Evolutionary conservation across 345 rosid genomes (phyloP).

Genomic region (Xanthoceras sorbifolium): DNA sequence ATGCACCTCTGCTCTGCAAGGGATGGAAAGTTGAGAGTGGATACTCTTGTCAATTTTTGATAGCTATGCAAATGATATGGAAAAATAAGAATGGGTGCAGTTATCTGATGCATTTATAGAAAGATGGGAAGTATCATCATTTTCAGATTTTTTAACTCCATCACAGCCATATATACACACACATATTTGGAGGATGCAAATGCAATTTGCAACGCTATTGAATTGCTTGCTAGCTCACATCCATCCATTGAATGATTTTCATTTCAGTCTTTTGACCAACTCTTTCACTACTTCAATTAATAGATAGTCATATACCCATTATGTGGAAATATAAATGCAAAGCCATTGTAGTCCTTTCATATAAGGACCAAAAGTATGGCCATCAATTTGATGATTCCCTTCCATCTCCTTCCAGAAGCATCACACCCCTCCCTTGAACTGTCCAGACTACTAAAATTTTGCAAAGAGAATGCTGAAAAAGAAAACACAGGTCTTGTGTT

Average conservation of each 20-base stretch:
- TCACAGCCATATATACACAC: background rate
- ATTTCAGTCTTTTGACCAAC: background rate
- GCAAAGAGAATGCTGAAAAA: no score
- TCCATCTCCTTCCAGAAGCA: no score
- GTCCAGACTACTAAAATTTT: no score
- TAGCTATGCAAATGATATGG: background rate
- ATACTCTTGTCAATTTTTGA: background rate
- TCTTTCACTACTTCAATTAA: background rate
- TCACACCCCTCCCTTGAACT: no score
- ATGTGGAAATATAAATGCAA: background rate
- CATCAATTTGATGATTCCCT: background rate
- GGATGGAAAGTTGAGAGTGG: background rate
- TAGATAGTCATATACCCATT: background rate
- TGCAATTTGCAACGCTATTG: background rate
- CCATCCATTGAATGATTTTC: no score
- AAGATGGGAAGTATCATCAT: slow-evolving; percentile 15
- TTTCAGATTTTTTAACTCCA: slow-evolving; percentile 16
- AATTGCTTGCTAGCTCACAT: background rate
- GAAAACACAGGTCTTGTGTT: no score
- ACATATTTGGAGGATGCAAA: no score
- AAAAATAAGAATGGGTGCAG: no score
- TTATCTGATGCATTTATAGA: slow-evolving; percentile 2
- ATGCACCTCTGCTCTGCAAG: background rate
- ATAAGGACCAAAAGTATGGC: background rate
- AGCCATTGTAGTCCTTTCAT: background rate